Evolutionary conservation across 2,329 filamentous ascomycete species (phyloP), one percentile per base, ranked within the genome.

Genomic region (Hysterium pulicare): DNA sequence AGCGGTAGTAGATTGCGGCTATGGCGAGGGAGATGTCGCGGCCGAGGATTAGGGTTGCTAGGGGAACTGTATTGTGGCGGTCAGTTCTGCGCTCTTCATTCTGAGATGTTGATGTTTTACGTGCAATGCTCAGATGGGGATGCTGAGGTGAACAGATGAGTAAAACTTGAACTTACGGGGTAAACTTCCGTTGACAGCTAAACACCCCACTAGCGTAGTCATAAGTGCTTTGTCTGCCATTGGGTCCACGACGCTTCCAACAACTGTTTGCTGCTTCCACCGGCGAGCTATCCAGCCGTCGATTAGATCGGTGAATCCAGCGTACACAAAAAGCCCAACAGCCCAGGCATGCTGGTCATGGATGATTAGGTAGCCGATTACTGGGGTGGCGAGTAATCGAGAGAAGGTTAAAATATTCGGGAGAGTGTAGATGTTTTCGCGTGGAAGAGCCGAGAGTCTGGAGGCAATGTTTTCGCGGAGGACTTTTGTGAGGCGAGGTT

Each of bases 191-290:
- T 95, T 90, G 48, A 86, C 75, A 3, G 90, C 90, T 33, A 97
- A 71, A 51, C 87, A 90, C 10, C 91, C 83, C 1, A 91, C 94
- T 56, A 95, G 70, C 44, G 95, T 82, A 0, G 91, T 96, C 93
- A 98, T 97, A 50, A 98, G 78, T 7, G 82, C 79, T 72, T 98
- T 98, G 69, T 98, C 93, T 3, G 93, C 93, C 86, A 96, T 93
- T 5, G 93, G 93, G 33, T 65, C 59, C 48, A 98, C 89, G 22
- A 98, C 82, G 41, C 88, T 94, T 41, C 93, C 93, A 8, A 97
- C 89, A 1, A 98, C 91, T 0, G 93, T 97, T 67, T 93, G 86
- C 44, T 89, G 77, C 38, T 91, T 85, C 82, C 86, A 97, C 46
- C 77, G 79, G 31, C 93, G 81, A 20, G 93, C 93, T 57, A 98